A percentile compares a stretch with the other conserved stretches of the same genome.
Evolutionary conservation across 2,329 filamentous ascomycete species (phyloP).

Genomic region (Fusarium avenaceum): DNA sequence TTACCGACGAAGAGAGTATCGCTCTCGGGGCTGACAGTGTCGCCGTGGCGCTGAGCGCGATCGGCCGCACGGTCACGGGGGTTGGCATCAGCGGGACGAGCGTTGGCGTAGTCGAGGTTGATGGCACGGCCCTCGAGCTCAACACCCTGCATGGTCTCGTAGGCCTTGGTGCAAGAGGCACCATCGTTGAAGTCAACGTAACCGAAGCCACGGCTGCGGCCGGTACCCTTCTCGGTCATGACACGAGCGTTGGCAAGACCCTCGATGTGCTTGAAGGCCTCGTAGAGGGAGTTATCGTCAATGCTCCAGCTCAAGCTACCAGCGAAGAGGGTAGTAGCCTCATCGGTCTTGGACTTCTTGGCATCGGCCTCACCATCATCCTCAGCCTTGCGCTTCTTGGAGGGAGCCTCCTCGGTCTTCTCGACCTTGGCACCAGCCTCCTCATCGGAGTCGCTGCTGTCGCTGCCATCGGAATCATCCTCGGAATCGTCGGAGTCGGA

Average conservation of each 20-base stretch:
- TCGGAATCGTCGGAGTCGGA: conserved; percentile 53
- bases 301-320: conserved; percentile 93
- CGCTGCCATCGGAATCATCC: conserved; percentile 50
- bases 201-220: conserved; percentile 91
- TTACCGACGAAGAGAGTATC: conserved; percentile 95
- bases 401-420: conserved; percentile 56
- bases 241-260: conserved; percentile 81
- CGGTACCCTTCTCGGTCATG: conserved; percentile 84
- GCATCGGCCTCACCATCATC: conserved; percentile 62
- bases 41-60: conserved; percentile 79
- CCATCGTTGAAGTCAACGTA: conserved; percentile 87
- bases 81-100: conserved; percentile 69
- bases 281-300: conserved; percentile 83
- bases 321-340: conserved; percentile 79
- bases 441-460: conserved; percentile 55
- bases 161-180: conserved; percentile 77
- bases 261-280: conserved; percentile 85
- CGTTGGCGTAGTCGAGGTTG: conserved; percentile 83
- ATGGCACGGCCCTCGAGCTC: conserved; percentile 81
- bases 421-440: conserved; percentile 54
- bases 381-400: conserved; percentile 65
- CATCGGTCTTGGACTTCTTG: conserved; percentile 78
- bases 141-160: conserved; percentile 79
- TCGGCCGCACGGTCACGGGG: conserved; percentile 70
- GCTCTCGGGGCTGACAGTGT: conserved; percentile 81